Conservation (phyloP, 192 early-diverging fungal species). For the Umbelopsis ramanniana region DNA sequence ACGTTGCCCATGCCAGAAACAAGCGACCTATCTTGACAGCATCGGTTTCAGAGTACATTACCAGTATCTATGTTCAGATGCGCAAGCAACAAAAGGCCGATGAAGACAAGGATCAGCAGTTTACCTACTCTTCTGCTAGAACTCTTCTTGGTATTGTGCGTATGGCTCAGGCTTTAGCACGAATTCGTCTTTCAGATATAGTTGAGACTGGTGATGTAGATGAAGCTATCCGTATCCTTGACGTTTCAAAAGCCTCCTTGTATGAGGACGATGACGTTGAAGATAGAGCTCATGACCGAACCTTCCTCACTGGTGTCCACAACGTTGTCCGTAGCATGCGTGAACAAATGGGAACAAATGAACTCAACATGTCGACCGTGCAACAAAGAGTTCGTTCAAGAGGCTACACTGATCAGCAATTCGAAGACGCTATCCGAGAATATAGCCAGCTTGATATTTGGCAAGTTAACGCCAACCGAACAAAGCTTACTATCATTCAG, state of each 20-base stretch:
- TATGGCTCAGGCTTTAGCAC: constrained; percentile 88
- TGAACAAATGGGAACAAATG: constrained; percentile 51
- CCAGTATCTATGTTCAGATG: constrained; percentile 86
- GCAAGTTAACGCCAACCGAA: constrained; percentile 62
- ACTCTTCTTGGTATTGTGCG: constrained; percentile 93
- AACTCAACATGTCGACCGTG: constrained; percentile 65
- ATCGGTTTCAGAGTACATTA: constrained; percentile 84
- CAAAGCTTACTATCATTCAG: constrained; percentile 48
- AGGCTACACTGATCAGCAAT: constrained; percentile 78
- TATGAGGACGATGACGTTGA: constrained; percentile 56
- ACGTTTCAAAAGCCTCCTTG: constrained; percentile 89
- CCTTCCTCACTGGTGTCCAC: constrained; percentile 72
- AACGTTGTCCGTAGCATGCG: constrained; percentile 78
- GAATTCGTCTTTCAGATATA: constrained; percentile 75
- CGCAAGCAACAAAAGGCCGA: constrained; percentile 67
- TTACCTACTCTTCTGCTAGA: constrained; percentile 83
- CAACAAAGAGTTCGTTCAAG: constrained; percentile 72
- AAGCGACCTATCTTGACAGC: constrained; percentile 75
- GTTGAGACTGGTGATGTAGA: constrained; percentile 86
- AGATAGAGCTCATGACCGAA: constrained; percentile 45
- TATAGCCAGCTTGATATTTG: constrained; percentile 81
- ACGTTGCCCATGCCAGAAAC: constrained; percentile 80
- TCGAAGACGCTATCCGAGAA: constrained; percentile 71
- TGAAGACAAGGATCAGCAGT: constrained; percentile 58
- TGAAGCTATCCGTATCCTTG: constrained; percentile 88